Evolutionary conservation across 106 monocot species (phyloP).

Genomic region (Narthecium ossifragum): DNA sequence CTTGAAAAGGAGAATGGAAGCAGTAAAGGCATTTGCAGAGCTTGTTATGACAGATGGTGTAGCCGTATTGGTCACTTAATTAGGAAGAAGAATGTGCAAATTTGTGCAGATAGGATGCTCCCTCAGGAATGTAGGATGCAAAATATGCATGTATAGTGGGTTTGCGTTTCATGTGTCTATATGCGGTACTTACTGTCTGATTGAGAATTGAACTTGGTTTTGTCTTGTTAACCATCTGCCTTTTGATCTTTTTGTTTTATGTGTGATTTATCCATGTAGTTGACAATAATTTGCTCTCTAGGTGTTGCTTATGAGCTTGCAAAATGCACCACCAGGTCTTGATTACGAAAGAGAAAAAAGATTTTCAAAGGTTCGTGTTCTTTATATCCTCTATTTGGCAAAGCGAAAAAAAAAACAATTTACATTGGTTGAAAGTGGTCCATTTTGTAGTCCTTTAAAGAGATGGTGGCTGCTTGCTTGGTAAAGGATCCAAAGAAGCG

Average conservation of each 20-base stretch:
- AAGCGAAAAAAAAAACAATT: background rate
- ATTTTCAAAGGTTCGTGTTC: conserved; percentile 61
- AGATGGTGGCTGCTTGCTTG: conserved; percentile 77
- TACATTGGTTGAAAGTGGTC: conserved; percentile 9
- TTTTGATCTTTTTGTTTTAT: background rate
- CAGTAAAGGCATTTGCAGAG: too few relatives aligned
- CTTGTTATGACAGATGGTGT: too few relatives aligned
- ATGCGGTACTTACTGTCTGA: too few relatives aligned
- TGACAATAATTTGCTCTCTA: conserved; percentile 14
- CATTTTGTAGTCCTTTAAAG: conserved; percentile 71
- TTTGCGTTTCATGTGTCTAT: conserved; percentile 91
- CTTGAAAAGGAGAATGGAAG: too few relatives aligned
- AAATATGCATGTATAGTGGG: conserved; percentile 93
- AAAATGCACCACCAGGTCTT: conserved; percentile 95
- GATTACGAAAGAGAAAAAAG: conserved; percentile 86
- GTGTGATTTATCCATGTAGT: background rate
- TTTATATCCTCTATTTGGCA: background rate
- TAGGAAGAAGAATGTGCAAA: too few relatives aligned
- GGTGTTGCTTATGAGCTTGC: conserved; percentile 94
- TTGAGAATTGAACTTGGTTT: conserved; percentile 87
- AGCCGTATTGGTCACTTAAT: too few relatives aligned
- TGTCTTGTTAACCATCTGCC: background rate
- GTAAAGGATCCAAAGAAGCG: conserved; percentile 99
- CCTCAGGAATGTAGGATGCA: too few relatives aligned
- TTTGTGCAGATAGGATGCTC: too few relatives aligned